Evolutionary conservation across 2,329 filamentous ascomycete genomes (phyloP).

Genomic region (Paraphaeosphaeria minitans): DNA sequence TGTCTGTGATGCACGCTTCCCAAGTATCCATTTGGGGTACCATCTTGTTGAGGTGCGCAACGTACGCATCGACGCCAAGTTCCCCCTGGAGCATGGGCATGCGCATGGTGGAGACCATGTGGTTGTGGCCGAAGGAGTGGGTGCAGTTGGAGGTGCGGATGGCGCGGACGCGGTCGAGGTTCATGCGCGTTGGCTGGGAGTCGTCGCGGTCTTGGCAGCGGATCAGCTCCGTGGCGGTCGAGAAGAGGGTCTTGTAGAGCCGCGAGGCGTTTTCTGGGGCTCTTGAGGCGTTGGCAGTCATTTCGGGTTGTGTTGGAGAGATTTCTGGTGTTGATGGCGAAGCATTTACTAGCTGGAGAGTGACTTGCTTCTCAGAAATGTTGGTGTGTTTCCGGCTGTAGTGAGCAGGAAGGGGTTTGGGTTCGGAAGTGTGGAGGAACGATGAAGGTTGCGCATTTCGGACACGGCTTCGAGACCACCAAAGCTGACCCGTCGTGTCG

Average conservation of each 20-base stretch:
- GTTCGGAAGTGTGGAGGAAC: no score
- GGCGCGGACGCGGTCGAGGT: constrained; percentile 24
- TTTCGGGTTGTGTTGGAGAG: background rate
- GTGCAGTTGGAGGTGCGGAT: constrained; percentile 23
- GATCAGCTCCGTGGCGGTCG: constrained; percentile 25
- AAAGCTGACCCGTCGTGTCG: background rate
- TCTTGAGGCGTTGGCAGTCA: constrained; percentile 2
- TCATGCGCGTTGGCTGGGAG: constrained; percentile 10
- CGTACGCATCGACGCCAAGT: constrained; percentile 24
- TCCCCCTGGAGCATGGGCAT: constrained; percentile 23
- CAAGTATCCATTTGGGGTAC: constrained; percentile 27
- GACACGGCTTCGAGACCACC: no score
- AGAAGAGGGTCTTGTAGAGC: constrained; percentile 20
- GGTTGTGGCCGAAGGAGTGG: constrained; percentile 39
- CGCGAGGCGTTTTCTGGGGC: constrained; percentile 7
- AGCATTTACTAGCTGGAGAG: background rate
- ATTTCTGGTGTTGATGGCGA: background rate
- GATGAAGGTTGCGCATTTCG: no score
- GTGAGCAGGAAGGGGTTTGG: no score
- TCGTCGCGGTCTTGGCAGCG: constrained; percentile 16
- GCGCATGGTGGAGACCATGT: constrained; percentile 28
- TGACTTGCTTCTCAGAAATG: background rate
- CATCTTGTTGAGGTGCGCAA: constrained; percentile 29
- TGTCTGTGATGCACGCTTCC: constrained; percentile 23
- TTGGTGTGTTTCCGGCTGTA: no score